Conservation (phyloP, 306 rosid species). For the Medicago truncatula region DNA sequence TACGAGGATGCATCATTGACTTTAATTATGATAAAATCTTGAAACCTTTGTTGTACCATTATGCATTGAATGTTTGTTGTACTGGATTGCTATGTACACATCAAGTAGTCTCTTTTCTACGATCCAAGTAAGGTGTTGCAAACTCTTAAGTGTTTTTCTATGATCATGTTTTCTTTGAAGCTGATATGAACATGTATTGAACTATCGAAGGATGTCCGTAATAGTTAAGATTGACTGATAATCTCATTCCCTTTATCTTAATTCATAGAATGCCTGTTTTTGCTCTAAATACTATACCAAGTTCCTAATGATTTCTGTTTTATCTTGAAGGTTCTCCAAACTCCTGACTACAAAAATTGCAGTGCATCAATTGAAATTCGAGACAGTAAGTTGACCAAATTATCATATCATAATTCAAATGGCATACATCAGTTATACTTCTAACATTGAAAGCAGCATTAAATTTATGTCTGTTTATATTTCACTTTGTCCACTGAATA, state of each 20-base stretch:
- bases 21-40: conserved; percentile 8
- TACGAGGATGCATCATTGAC: conserved; percentile 2
- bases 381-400: conserved; percentile 65
- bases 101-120: background rate
- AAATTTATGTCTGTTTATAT: conserved; percentile 19
- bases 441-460: background rate
- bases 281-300: conserved; percentile 22
- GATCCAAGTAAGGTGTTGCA: background rate
- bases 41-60: no score
- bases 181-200: conserved; percentile 14
- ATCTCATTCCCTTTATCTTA: background rate
- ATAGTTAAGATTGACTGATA: conserved; percentile 23
- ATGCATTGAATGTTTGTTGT: conserved; percentile 8
- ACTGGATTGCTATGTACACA: conserved; percentile 1
- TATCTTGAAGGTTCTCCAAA: conserved; percentile 64
- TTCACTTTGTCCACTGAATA: conserved; percentile 15
- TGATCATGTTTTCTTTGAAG: conserved; percentile 24
- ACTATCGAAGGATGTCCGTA: conserved; percentile 11
- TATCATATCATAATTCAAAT: conserved; percentile 27
- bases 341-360: conserved; percentile 70
- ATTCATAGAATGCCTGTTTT: conserved; percentile 4
- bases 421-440: background rate
- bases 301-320: conserved; percentile 40
- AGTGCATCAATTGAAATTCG: conserved; percentile 73
- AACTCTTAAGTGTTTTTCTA: conserved; percentile 2